Evolutionary conservation across 768 basidiomycete genomes (phyloP), one percentile per base, ranked within the genome.

Genomic region (Trametes villosa): DNA sequence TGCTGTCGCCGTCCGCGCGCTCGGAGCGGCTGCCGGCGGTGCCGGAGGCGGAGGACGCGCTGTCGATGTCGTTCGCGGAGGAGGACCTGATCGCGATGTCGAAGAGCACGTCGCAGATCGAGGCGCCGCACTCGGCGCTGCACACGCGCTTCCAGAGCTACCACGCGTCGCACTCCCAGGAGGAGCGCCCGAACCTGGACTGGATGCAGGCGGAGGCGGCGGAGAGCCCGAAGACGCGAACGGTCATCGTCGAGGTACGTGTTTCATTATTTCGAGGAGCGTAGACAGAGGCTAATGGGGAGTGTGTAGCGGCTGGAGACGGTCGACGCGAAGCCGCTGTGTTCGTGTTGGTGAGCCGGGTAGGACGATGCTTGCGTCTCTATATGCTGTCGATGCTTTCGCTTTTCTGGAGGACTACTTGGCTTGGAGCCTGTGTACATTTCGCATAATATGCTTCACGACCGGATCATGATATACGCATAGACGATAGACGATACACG

Each of bases 61-160:
- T 78, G 61, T 86, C 60, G 18, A 62, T 64, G 60, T 67, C 87
- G 9, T 76, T 86, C 57, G 82, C 80, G 31, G 89, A 91, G 69
- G 88, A 91, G 62, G 89, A 89, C 68, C 72, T 90, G 56, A 84
- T 85, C 13, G 81, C 83, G 7, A 82, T 92, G 80, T 92, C 91
- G 4, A 91, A 87, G 75, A 90, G 89, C 2, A 83, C 86, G 64
- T 86, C 91, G 18, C 86, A 89, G 67, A 81, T 86, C 9, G 89
- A 91, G 67, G 75, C 79, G 30, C 75, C 80, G 30, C 74, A 76
- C 29, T 68, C 74, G 33, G 74, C 67, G 33, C 74, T 40, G 40
- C 75, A 76, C 45, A 59, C 66, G 34, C 74, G 77, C 40, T 78
- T 77, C 73, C 70, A 65, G 52, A 74, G 76, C 50, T 72, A 74